Evolutionary conservation across 305 asterid genomes (phyloP), one percentile per base, ranked within the genome.

Genomic region (Fraxinus xanthoxyloides): DNA sequence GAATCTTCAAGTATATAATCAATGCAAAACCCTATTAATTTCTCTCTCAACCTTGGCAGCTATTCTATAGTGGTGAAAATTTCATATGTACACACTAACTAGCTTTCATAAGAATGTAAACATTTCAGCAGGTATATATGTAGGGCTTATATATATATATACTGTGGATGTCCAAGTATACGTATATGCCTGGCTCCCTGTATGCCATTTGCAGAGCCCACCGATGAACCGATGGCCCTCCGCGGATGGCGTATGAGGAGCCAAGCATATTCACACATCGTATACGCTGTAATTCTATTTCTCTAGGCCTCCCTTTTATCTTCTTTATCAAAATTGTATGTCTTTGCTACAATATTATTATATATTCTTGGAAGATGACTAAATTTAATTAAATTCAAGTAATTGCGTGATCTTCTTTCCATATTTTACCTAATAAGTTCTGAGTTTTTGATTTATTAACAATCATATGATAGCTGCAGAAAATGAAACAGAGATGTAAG

Each of bases 101-200:
- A 54, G 24, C 21, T 54, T 54, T 54, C 65, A 54, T n/a, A 54
- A 48, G 59, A 48, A 15, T 48, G 59, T 48, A 15, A 48, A 48
- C 19, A 48, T 48, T 48, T 48, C 21, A 15, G 59, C 59, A 48
- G 59, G 59, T 48, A 48, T 3, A 46, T 15, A 46, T 13, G 56
- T 46, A 46, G 2, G 56, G 5, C 15, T 46, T 15, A 46, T 46
- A 1, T 6, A 46, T 46, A 1, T 6, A 54, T 19, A 56, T 23
- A 61, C 35, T 26, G 75, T 35, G 77, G 30, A 69, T 24, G 70
- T 54, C 40, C 1, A 21, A 78, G 77, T 75, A 81, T 78, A 84
- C 72, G 79, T 80, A 89, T 91, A 93, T 94, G 98, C 98, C 95
- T 94, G 98, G 98, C 98, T 94, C 98, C 98, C 95, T 91, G 95